A percentile compares a stretch with the other conserved stretches of the same genome.
Conservation (phyloP, 2,329 filamentous ascomycete species). For the Coniochaeta sp. region DNA sequence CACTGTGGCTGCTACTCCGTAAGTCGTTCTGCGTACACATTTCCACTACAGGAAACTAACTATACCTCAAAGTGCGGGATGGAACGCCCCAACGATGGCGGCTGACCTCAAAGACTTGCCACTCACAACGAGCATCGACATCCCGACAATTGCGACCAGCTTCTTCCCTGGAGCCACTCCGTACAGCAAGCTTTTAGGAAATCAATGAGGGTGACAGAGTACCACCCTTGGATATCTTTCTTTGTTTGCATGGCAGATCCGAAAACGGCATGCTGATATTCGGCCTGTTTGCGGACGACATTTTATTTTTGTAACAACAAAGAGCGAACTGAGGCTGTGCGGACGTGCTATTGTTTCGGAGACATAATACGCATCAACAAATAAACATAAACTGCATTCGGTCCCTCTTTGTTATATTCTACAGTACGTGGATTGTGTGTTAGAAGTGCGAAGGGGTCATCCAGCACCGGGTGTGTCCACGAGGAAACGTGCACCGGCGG, state of each 20-base stretch:
- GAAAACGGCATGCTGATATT: neutral
- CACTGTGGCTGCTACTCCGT: conserved; percentile 6
- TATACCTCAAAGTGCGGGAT: neutral
- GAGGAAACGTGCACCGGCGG: neutral
- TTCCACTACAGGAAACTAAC: neutral
- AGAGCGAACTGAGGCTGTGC: neutral
- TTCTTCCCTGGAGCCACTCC: conserved; percentile 12
- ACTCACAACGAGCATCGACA: conserved; percentile 10
- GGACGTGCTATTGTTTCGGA: neutral
- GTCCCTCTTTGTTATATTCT: neutral
- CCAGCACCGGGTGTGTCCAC: neutral
- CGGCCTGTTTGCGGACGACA: neutral
- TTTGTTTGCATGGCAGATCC: neutral
- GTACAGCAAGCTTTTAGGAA: conserved; percentile 8
- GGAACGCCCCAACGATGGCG: conserved; percentile 11
- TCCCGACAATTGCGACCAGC: conserved; percentile 12
- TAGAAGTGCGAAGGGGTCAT: neutral
- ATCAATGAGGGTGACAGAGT: neutral
- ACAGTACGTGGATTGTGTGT: neutral
- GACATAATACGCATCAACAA: neutral
- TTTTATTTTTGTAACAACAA: neutral
- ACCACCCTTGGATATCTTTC: neutral
- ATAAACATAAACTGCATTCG: neutral
- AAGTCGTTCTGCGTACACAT: neutral
- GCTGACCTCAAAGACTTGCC: conserved; percentile 11